A percentile compares a stretch with the other conserved stretches of the same genome.
These are phyloP conservation scores for Clitopilus passeckerianus DNA, from an alignment of 768 basidiomycete genomes.

Conservation along the genomic window DNA sequence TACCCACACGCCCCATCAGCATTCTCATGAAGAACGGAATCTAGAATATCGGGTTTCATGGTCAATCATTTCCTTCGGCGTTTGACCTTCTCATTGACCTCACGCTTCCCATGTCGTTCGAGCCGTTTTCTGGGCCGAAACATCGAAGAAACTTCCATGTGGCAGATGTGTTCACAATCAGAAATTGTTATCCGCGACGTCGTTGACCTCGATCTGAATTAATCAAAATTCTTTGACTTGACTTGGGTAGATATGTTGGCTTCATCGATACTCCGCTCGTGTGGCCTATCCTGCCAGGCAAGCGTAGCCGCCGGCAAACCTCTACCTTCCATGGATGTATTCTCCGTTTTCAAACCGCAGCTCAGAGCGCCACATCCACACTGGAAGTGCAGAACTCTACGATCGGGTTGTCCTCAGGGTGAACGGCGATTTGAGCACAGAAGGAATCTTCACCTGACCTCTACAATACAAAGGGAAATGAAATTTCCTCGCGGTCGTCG, in stretches of 20 bases:
- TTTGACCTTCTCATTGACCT: not conserved
- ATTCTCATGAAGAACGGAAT: not conserved
- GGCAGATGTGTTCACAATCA: not conserved
- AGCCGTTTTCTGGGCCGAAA: not conserved
- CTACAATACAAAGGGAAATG: not conserved
- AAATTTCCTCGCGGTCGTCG: not conserved
- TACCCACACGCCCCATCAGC: not conserved
- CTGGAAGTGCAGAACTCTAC: not conserved
- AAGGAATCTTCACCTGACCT: not conserved
- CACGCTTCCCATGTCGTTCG: not conserved
- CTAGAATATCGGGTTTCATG: not conserved
- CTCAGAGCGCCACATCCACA: not conserved
- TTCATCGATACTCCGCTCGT: too few species aligned
- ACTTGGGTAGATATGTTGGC: too few species aligned
- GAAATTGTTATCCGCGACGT: not conserved
- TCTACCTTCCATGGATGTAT: not conserved
- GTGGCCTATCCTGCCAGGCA: not conserved
- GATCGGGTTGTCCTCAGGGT: not conserved
- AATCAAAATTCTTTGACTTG: not conserved
- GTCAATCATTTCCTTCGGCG: not conserved
- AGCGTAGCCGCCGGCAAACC: not conserved
- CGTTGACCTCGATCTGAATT: not conserved
- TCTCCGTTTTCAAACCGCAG: not conserved
- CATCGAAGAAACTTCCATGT: not conserved
- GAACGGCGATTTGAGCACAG: not conserved